Conservation (phyloP, 2,329 filamentous ascomycete genomes). For the Calonectria multiphialidica region DNA sequence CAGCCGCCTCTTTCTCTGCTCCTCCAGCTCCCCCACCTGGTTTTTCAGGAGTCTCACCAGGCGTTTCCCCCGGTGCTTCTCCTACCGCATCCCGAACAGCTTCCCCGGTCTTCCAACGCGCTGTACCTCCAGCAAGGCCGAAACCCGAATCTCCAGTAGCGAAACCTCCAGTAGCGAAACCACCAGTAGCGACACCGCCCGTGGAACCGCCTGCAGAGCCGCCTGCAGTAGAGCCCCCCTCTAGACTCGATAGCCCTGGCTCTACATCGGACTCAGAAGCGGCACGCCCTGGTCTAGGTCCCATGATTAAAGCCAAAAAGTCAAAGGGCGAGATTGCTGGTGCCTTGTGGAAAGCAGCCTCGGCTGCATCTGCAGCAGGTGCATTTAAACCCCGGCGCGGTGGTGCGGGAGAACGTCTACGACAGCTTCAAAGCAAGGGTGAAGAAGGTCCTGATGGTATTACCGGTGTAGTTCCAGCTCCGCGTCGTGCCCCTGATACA, state of each 20-base stretch:
- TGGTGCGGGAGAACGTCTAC: conserved; percentile 84
- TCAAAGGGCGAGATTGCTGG: conserved; percentile 80
- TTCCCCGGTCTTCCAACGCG: neutral
- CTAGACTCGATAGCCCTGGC: neutral
- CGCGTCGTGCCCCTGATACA: conserved; percentile 60
- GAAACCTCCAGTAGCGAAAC: neutral
- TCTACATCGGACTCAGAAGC: conserved; percentile 22
- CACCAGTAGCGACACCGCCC: conserved; percentile 14
- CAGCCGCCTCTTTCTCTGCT: neutral
- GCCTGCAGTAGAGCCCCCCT: conserved; percentile 12
- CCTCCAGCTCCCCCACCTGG: neutral
- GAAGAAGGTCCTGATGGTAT: conserved; percentile 87
- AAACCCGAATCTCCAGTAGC: neutral
- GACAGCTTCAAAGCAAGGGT: conserved; percentile 70
- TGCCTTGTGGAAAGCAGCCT: conserved; percentile 80
- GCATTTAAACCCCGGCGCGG: conserved; percentile 89
- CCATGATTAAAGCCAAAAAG: conserved; percentile 89
- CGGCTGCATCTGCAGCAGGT: conserved; percentile 60
- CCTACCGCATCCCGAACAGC: neutral
- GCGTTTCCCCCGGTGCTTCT: conserved; percentile 16
- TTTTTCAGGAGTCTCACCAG: conserved; percentile 8
- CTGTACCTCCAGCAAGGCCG: conserved; percentile 24
- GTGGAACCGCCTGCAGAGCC: conserved; percentile 38
- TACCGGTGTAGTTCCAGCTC: conserved; percentile 87
- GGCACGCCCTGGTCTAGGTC: conserved; percentile 66